Percentiles rank a stretch among this genome's conserved stretches.
phyloP scores from a whole-genome alignment of 495 filamentous ascomycete species.

The Cercophora newfieldiana region DNA sequence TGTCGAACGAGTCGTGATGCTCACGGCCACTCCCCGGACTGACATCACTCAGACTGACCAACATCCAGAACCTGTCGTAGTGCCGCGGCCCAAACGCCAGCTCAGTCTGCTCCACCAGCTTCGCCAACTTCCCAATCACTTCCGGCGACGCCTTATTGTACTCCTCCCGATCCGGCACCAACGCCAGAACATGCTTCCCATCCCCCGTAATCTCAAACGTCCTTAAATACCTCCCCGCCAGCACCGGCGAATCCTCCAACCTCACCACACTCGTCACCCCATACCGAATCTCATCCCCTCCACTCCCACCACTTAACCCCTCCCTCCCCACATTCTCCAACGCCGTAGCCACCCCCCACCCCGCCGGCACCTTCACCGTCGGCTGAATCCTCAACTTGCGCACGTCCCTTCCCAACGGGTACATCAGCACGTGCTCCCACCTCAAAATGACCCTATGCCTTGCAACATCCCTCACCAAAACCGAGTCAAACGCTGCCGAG shows the following conservation, averaged over 20 bases:
- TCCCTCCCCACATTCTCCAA: background rate
- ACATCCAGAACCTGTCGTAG: background rate
- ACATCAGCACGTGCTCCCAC: background rate
- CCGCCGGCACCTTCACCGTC: background rate
- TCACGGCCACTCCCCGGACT: background rate
- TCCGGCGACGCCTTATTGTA: background rate
- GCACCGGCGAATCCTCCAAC: background rate
- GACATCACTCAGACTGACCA: background rate
- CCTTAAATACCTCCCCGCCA: background rate
- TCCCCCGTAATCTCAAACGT: background rate
- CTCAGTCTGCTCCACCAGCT: background rate
- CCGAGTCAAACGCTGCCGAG: background rate
- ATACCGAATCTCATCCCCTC: background rate
- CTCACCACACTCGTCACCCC: background rate
- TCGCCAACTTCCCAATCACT: background rate
- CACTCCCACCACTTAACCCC: background rate
- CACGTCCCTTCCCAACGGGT: background rate
- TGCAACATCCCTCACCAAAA: background rate
- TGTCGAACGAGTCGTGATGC: background rate
- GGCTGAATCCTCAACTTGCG: background rate
- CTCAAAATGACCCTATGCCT: background rate
- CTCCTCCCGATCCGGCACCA: background rate
- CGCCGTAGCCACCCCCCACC: background rate
- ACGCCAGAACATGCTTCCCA: background rate
- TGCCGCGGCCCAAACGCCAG: background rate